Evolutionary conservation across 306 rosid genomes (phyloP).

Genomic region (Medicago lupulina): DNA sequence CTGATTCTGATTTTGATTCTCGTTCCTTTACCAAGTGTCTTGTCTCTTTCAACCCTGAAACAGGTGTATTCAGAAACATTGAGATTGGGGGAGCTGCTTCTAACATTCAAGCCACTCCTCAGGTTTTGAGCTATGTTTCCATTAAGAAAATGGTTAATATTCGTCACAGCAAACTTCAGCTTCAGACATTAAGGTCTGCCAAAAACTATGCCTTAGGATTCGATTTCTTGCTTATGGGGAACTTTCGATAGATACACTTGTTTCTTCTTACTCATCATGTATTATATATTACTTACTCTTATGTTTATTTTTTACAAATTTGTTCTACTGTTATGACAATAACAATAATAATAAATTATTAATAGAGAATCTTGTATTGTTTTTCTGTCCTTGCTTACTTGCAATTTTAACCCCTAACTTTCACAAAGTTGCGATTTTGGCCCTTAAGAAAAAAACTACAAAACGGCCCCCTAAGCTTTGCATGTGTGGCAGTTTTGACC

Average conservation of each 20-base stretch:
- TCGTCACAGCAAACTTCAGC: neutral
- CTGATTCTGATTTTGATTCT: conserved; percentile 34
- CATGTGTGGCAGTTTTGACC: no score
- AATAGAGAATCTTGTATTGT: neutral
- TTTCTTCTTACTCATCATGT: neutral
- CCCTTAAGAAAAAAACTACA: no score
- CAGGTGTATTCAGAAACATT: conserved; percentile 16
- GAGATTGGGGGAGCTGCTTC: conserved; percentile 16
- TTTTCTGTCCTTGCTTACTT: no score
- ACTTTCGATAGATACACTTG: neutral
- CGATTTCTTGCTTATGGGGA: neutral
- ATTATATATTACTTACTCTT: neutral
- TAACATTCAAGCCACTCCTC: conserved; percentile 38
- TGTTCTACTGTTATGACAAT: neutral
- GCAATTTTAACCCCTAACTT: no score
- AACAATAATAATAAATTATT: neutral
- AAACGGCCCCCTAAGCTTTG: no score
- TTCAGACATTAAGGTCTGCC: neutral
- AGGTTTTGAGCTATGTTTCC: conserved; percentile 41
- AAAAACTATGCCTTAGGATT: neutral
- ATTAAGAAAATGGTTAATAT: conserved; percentile 7
- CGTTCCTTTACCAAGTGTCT: neutral
- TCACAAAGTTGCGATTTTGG: no score
- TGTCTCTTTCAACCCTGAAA: conserved; percentile 38
- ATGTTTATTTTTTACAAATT: neutral